These are phyloP conservation scores for Sphagnum magellanicum DNA, from an alignment of 228 moss, liverwort and hornwort species.

Conservation along the genomic window DNA sequence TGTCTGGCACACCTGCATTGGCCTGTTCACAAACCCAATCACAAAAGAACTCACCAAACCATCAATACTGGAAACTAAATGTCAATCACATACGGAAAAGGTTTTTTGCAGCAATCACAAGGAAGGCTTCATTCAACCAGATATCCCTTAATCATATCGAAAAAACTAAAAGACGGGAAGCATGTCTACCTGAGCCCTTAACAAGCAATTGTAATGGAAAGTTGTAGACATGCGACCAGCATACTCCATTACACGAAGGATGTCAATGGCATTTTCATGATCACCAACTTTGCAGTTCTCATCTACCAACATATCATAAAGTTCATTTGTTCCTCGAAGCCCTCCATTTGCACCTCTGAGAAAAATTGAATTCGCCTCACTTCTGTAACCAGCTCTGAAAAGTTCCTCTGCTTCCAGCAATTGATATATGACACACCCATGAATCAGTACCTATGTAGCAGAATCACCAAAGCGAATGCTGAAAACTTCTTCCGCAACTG, in stretches of 20 bases:
- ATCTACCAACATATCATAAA: constrained; percentile 68
- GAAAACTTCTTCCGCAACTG: no score
- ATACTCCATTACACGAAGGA: constrained; percentile 82
- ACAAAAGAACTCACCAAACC: no score
- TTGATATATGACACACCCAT: constrained; percentile 13
- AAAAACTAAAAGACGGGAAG: no score
- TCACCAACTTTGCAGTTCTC: constrained; percentile 72
- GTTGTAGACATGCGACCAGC: constrained; percentile 77
- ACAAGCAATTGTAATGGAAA: constrained; percentile 85
- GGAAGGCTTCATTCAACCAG: no score
- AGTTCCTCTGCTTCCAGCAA: constrained; percentile 63
- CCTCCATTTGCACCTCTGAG: constrained; percentile 87
- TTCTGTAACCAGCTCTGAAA: constrained; percentile 45
- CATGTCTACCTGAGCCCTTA: constrained; percentile 78
- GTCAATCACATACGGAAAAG: no score
- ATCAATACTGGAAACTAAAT: no score
- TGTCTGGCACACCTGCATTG: constrained; percentile 84
- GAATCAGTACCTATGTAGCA: constrained; percentile 35
- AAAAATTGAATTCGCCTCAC: constrained; percentile 62
- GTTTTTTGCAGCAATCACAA: no score
- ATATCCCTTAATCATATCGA: no score
- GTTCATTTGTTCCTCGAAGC: constrained; percentile 48
- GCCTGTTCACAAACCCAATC: constrained; percentile 41
- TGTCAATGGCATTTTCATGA: constrained; percentile 71
- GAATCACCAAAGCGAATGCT: no score